phyloP scores from a whole-genome alignment of 805 yeast genomes.

The Soucietia sequanensis region DNA sequence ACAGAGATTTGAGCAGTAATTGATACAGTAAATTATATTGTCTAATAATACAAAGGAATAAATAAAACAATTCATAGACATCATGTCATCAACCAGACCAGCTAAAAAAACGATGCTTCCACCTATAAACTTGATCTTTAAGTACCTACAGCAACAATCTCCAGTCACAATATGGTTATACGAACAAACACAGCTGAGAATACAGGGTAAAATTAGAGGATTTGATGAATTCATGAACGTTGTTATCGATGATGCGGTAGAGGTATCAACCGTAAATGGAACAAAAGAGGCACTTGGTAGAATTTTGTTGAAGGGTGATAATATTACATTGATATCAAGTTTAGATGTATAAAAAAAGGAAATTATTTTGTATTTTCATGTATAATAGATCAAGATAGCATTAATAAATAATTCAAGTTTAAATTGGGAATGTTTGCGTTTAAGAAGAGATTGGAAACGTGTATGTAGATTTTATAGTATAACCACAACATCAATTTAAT shows the following conservation, averaged over 20 bases:
- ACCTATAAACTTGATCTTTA: constrained; percentile 89
- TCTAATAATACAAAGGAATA: too few species aligned
- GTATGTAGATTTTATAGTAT: too few species aligned
- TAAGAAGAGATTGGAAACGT: too few species aligned
- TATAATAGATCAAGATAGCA: too few species aligned
- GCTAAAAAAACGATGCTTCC: constrained; percentile 55
- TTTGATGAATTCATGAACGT: constrained; percentile 97
- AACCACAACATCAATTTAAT: too few species aligned
- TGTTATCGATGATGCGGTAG: constrained; percentile 59
- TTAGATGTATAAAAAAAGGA: constrained; percentile 33
- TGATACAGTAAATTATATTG: too few species aligned
- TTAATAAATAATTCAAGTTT: too few species aligned
- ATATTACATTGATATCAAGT: constrained; percentile 69
- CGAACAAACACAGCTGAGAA: constrained; percentile 75
- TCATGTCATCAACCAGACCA: constrained; percentile 11
- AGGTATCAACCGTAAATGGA: constrained; percentile 55
- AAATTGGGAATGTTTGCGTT: too few species aligned
- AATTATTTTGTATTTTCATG: too few species aligned
- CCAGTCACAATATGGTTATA: constrained; percentile 84
- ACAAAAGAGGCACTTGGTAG: constrained; percentile 62
- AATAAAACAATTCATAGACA: too few species aligned
- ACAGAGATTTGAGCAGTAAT: too few species aligned
- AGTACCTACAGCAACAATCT: constrained; percentile 78
- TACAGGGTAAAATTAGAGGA: constrained; percentile 84
- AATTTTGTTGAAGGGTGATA: constrained; percentile 88